Evolutionary conservation across 2,329 filamentous ascomycete species (phyloP).

Genomic region (Aspergillus felis): DNA sequence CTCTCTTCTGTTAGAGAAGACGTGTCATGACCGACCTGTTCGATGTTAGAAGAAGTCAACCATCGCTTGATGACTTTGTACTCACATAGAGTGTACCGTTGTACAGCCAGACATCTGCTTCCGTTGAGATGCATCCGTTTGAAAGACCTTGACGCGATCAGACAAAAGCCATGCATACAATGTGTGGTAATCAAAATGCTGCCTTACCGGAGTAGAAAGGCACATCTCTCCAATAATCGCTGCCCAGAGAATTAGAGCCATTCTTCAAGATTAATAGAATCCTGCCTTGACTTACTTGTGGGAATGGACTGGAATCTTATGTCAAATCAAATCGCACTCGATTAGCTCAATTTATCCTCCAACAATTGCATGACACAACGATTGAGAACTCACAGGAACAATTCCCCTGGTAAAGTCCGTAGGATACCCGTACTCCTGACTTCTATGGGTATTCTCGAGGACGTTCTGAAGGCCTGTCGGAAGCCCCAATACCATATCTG

Average conservation of each 20-base stretch:
- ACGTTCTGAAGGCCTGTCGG: constrained; percentile 53
- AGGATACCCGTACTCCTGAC: constrained; percentile 55
- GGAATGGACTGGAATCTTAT: constrained; percentile 39
- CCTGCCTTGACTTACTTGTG: constrained; percentile 31
- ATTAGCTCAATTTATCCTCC: not conserved
- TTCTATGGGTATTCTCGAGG: constrained; percentile 51
- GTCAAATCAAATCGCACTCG: constrained; percentile 3
- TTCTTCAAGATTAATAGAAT: not conserved
- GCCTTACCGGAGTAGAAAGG: constrained; percentile 43
- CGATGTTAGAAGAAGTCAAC: not conserved
- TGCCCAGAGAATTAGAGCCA: constrained; percentile 24
- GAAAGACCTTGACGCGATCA: constrained; percentile 43
- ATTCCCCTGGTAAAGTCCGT: constrained; percentile 60
- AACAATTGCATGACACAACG: not conserved
- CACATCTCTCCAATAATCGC: constrained; percentile 54
- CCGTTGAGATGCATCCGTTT: constrained; percentile 54
- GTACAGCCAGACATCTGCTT: constrained; percentile 60
- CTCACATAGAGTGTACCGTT: constrained; percentile 52
- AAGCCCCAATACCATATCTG: constrained; percentile 25
- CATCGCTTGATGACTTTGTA: constrained; percentile 5
- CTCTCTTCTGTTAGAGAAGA: constrained; percentile 49
- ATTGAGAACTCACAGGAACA: constrained; percentile 46
- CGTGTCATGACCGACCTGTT: constrained; percentile 54
- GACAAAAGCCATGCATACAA: constrained; percentile 13
- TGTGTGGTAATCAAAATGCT: not conserved